Conservation (phyloP, 2,329 filamentous ascomycete species). For the Teratosphaeria pseudoeucalypti region DNA sequence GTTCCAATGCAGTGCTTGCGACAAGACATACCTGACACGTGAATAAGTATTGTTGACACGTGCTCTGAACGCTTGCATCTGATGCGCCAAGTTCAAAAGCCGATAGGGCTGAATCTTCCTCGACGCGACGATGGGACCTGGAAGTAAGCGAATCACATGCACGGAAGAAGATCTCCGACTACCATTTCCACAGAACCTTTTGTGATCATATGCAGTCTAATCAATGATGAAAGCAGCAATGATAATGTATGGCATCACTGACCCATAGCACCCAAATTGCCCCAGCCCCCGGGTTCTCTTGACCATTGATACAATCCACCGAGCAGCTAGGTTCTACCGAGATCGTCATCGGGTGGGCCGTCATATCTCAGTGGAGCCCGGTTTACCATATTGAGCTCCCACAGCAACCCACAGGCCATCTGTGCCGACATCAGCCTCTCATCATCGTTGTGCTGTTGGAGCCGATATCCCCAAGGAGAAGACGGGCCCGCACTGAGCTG, state of each 20-base stretch:
- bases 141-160: background rate
- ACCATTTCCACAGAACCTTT: background rate
- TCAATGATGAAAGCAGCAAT: background rate
- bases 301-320: background rate
- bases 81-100: background rate
- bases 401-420: background rate
- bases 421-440: background rate
- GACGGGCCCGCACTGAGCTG: background rate
- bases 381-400: background rate
- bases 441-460: background rate
- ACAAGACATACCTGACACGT: background rate
- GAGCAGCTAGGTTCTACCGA: background rate
- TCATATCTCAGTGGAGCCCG: background rate
- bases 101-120: background rate
- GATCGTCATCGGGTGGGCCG: background rate
- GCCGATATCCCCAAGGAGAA: background rate
- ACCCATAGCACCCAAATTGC: background rate
- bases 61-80: background rate
- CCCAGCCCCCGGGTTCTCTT: background rate
- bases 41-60: background rate
- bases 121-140: background rate
- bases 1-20: background rate
- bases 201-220: background rate
- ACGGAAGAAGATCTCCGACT: background rate
- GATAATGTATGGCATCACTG: background rate